A percentile compares a stretch with the other conserved stretches of the same genome.
Evolutionary conservation across 352 stramenopile genomes (phyloP).

Genomic region (Globisporangium camurandrum): DNA sequence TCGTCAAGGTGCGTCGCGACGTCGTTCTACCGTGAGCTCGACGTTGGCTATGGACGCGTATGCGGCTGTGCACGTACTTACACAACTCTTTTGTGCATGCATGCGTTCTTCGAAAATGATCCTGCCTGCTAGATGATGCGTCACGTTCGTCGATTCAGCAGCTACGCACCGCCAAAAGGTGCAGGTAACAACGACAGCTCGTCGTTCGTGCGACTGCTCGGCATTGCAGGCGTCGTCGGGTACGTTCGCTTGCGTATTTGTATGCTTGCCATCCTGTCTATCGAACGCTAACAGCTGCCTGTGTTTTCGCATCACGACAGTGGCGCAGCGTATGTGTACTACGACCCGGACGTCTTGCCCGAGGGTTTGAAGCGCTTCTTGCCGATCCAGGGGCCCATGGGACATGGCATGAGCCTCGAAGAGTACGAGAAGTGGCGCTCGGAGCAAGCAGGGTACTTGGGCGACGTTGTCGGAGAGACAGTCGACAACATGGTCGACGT

Average conservation of each 20-base stretch:
- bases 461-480: constrained; percentile 26
- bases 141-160: constrained; percentile 45
- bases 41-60: not conserved
- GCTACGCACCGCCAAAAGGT: constrained; percentile 56
- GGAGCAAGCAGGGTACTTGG: constrained; percentile 45
- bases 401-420: constrained; percentile 80
- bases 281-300: not conserved
- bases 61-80: not conserved
- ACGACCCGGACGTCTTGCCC: constrained; percentile 77
- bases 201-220: constrained; percentile 72
- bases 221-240: constrained; percentile 52
- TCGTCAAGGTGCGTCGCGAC: too few species aligned
- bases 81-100: not conserved
- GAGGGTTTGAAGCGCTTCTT: constrained; percentile 65
- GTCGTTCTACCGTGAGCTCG: too few species aligned
- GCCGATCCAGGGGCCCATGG: constrained; percentile 73
- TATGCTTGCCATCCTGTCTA: not conserved
- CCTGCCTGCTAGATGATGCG: constrained; percentile 12
- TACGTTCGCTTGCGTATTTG: constrained; percentile 13
- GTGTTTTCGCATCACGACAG: constrained; percentile 12
- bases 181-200: constrained; percentile 68
- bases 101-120: not conserved
- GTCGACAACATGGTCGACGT: not conserved
- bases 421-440: constrained; percentile 84
- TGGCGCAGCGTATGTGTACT: constrained; percentile 76